Percentiles rank a stretch among this genome's conserved stretches.
phyloP scores from a whole-genome alignment of 805 yeast genomes.

The Isabelozyma rhagii region DNA sequence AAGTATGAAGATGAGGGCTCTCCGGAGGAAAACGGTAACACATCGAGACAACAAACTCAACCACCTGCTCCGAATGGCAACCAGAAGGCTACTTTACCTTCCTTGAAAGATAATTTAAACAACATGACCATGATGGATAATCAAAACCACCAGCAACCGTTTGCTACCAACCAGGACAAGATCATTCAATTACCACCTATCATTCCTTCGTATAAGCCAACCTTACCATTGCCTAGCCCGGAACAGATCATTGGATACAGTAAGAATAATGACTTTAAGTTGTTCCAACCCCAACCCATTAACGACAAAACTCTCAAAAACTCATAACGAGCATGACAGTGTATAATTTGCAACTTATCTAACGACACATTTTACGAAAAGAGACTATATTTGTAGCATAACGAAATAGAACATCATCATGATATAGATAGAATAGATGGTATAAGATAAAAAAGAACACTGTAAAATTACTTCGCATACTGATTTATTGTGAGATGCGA shows the following conservation, averaged over 20 bases:
- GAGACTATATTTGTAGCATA: too few relatives aligned
- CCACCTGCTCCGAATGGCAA: too few relatives aligned
- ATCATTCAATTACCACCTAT: constrained; percentile 13
- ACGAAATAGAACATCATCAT: too few relatives aligned
- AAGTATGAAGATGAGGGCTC: constrained; percentile 2
- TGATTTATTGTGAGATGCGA: too few relatives aligned
- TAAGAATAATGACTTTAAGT: neutral
- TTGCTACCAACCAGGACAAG: neutral
- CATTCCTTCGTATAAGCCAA: neutral
- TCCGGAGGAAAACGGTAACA: neutral
- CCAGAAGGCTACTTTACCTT: neutral
- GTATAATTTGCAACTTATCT: too few relatives aligned
- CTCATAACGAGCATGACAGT: neutral
- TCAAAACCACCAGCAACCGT: neutral
- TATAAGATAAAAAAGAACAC: too few relatives aligned
- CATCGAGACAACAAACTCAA: neutral
- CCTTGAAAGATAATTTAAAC: neutral
- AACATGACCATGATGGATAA: neutral
- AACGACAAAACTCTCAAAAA: neutral
- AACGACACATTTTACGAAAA: too few relatives aligned
- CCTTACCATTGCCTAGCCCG: neutral
- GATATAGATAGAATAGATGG: too few relatives aligned
- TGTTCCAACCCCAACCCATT: neutral
- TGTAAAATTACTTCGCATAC: too few relatives aligned
- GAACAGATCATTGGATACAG: neutral